Evolutionary conservation across 2,329 filamentous ascomycete species (phyloP).

Genomic region (Exophiala spinifera): DNA sequence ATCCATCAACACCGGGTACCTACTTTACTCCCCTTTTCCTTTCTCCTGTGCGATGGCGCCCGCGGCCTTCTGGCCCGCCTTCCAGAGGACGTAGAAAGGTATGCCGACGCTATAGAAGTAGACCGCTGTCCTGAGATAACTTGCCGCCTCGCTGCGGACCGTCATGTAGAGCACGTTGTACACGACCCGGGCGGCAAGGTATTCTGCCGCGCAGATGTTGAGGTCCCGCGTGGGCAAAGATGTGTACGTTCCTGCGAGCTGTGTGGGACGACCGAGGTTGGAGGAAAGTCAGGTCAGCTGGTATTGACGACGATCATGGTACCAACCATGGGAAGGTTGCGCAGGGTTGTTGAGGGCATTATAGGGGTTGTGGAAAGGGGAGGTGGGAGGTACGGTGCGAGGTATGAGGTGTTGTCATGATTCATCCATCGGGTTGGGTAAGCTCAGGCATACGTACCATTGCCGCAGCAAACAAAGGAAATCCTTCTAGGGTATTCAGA

Average conservation of each 20-base stretch:
- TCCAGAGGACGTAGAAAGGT: constrained; percentile 34
- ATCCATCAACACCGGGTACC: too few species aligned
- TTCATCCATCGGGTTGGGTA: too few species aligned
- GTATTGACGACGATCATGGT: too few species aligned
- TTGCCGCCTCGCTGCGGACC: constrained; percentile 32
- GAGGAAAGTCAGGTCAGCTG: too few species aligned
- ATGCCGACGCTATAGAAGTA: constrained; percentile 36
- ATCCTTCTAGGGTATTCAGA: constrained; percentile 36
- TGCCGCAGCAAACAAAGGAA: constrained; percentile 37
- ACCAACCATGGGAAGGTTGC: too few species aligned
- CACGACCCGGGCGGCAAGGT: constrained; percentile 33
- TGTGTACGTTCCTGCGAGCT: constrained; percentile 36
- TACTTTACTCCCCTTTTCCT: too few species aligned
- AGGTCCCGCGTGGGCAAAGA: constrained; percentile 33
- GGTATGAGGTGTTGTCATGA: too few species aligned
- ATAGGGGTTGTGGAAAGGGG: background rate
- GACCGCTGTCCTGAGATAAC: constrained; percentile 35
- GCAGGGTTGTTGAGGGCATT: background rate
- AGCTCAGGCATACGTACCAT: constrained; percentile 34
- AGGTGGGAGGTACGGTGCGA: too few species aligned
- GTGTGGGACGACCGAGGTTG: too few species aligned
- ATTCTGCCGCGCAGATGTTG: constrained; percentile 35
- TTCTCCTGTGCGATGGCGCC: background rate
- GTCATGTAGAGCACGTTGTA: constrained; percentile 38
- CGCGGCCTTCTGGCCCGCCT: constrained; percentile 30